Base-by-base conservation (phyloP, 768 basidiomycete genomes). In the Rhizopogon vulgaris region DNA sequence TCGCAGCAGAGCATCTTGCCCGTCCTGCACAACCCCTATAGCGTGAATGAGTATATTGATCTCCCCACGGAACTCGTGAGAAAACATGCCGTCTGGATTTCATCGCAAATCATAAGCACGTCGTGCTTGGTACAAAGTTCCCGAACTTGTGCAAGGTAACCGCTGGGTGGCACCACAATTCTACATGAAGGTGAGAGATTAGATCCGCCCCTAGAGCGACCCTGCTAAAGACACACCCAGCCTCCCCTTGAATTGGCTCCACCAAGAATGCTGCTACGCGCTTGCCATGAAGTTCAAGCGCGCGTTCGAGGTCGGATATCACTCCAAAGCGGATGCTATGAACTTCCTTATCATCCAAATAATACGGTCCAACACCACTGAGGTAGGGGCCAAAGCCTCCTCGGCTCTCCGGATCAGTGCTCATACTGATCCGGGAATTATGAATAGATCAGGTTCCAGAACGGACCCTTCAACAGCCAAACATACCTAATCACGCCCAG, bases 221-320 rank as follows among this genome's bases (percentile, higher is more conserved):
- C 14, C 22, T 9, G 11, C 15, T 36, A 8, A 43, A 34, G 57
- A 73, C 88, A 41, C 65, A 92, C 90, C 93, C 94, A 15, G 95
- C 95, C 71, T 97, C 95, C n/a, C 95, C 95, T 67, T 99, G 96
- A 56, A 99, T 98, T 5, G 96, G 96, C 71, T 99, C 96, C 3
- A 99, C 80, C 51, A 99, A 77, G 75, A 99, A 94, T 1, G 90
- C 95, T 6, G 94, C 96, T 24, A 90, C 83, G 52, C 88, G 77
- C 55, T 85, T 69, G 8, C 95, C 94, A 65, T 94, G 77, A 36
- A 84, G 65, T 54, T 90, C 84, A 28, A 99, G 68, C 5, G 91
- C 95, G 10, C 76, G 75, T 65, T 85, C 80, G n/a, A 98, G 68
- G 61, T 96, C 95, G 18, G 82, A 82, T 22, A 87, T 75, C 54